Evolutionary conservation across 169 alveolate genomes (phyloP).

Genomic region (Besnoitia besnoiti): DNA sequence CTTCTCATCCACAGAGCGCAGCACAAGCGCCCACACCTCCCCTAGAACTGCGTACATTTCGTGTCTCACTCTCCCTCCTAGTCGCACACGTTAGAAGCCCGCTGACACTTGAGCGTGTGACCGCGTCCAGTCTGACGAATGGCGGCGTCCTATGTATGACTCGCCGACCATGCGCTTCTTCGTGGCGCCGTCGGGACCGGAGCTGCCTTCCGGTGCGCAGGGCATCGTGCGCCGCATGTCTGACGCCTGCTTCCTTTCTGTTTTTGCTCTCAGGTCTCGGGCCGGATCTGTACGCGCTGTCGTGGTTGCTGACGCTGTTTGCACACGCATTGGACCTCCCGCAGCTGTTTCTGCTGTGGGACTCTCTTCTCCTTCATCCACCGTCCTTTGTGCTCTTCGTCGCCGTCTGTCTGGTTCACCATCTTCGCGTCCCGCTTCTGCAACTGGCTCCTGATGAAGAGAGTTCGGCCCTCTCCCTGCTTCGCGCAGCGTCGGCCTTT

Average conservation of each 20-base stretch:
- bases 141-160: too few relatives aligned
- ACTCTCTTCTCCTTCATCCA: slow-evolving; percentile 66
- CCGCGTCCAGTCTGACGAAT: too few relatives aligned
- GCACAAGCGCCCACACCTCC: too few relatives aligned
- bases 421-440: slow-evolving; percentile 54
- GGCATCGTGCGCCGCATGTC: too few relatives aligned
- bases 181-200: too few relatives aligned
- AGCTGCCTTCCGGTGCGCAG: too few relatives aligned
- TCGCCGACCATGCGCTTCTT: too few relatives aligned
- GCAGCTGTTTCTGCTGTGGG: slow-evolving; percentile 64
- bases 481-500: slow-evolving; percentile 29
- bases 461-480: slow-evolving; percentile 51
- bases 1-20: too few relatives aligned
- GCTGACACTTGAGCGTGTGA: too few relatives aligned
- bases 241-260: not conserved
- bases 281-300: slow-evolving; percentile 65
- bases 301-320: slow-evolving; percentile 63
- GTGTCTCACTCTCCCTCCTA: too few relatives aligned
- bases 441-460: slow-evolving; percentile 47
- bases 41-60: too few relatives aligned
- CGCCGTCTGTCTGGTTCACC: slow-evolving; percentile 35
- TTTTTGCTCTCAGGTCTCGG: slow-evolving; percentile 48
- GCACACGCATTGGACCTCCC: slow-evolving; percentile 60
- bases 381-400: slow-evolving; percentile 28
- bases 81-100: too few relatives aligned